Percentiles rank a stretch among this genome's conserved stretches.
phyloP scores from a whole-genome alignment of 768 basidiomycete genomes.

The Termitomyces sp. region DNA sequence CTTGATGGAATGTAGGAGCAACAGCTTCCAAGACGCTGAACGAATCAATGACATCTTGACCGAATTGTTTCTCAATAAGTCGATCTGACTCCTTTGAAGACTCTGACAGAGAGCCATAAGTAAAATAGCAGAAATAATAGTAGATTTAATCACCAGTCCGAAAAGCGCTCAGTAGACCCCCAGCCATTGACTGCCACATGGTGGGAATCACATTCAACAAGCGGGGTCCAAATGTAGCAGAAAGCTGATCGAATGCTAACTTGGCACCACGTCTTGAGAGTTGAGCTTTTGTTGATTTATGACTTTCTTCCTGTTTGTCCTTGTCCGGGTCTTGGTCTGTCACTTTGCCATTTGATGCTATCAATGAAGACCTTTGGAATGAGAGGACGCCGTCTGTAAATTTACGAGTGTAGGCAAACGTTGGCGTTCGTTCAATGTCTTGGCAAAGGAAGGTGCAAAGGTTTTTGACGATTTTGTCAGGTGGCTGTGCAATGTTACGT shows the following conservation, averaged over 20 bases:
- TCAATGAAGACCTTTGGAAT: conserved; percentile 45
- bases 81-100: conserved; percentile 56
- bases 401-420: conserved; percentile 70
- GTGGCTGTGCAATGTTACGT: conserved; percentile 75
- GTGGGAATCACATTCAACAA: conserved; percentile 83
- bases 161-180: conserved; percentile 68
- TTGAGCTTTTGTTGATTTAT: conserved; percentile 59
- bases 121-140: neutral
- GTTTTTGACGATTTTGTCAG: conserved; percentile 96
- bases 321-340: conserved; percentile 40
- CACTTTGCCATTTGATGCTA: conserved; percentile 27
- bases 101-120: conserved; percentile 29
- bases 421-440: conserved; percentile 84
- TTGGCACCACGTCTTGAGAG: conserved; percentile 85
- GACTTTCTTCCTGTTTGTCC: conserved; percentile 40
- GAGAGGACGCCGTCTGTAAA: conserved; percentile 74
- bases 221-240: conserved; percentile 65
- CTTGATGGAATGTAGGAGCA: conserved; percentile 67
- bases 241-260: conserved; percentile 77
- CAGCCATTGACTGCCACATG: conserved; percentile 93
- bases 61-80: conserved; percentile 67
- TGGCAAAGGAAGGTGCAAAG: conserved; percentile 95
- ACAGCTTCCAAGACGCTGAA: conserved; percentile 86
- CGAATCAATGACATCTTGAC: conserved; percentile 91
- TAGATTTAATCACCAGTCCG: conserved; percentile 48